These are phyloP conservation scores for Rhynchosporium secalis DNA, from an alignment of 2,329 filamentous ascomycete genomes.

Conservation along the genomic window DNA sequence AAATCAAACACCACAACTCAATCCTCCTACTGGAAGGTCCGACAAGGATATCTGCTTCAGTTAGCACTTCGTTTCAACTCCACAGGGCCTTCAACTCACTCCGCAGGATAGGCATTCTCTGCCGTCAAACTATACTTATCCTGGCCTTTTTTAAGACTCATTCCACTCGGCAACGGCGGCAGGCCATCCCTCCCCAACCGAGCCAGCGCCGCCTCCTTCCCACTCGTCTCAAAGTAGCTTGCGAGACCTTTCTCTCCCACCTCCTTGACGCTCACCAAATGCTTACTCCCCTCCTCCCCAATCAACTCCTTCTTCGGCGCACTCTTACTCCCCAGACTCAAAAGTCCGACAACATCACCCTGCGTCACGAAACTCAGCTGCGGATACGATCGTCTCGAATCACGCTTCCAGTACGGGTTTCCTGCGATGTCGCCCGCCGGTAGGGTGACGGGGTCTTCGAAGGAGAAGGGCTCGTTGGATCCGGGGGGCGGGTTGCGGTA, in stretches of 20 bases:
- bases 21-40: slow-evolving; percentile 55
- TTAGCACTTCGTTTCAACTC: slow-evolving; percentile 32
- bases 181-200: slow-evolving; percentile 76
- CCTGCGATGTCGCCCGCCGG: slow-evolving; percentile 87
- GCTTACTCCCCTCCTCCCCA: slow-evolving; percentile 71
- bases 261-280: slow-evolving; percentile 72
- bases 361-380: slow-evolving; percentile 77
- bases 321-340: slow-evolving; percentile 80
- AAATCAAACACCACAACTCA: slow-evolving; percentile 25
- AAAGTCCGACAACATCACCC: slow-evolving; percentile 79
- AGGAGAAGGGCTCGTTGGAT: slow-evolving; percentile 65
- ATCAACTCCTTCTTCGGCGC: slow-evolving; percentile 81
- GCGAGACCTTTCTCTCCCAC: slow-evolving; percentile 74
- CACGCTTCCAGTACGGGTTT: slow-evolving; percentile 96
- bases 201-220: slow-evolving; percentile 50
- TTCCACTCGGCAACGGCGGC: slow-evolving; percentile 79
- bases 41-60: slow-evolving; percentile 60
- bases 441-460: slow-evolving; percentile 79
- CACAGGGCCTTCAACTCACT: slow-evolving; percentile 52
- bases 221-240: slow-evolving; percentile 68
- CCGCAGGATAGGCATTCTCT: slow-evolving; percentile 69
- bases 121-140: slow-evolving; percentile 65
- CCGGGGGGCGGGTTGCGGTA: slow-evolving; percentile 86
- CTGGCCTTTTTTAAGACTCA: slow-evolving; percentile 53
- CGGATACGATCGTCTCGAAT: slow-evolving; percentile 80